Base-by-base conservation (phyloP, 1,284 basidiomycete genomes). In the Fereydounia khargensis region DNA sequence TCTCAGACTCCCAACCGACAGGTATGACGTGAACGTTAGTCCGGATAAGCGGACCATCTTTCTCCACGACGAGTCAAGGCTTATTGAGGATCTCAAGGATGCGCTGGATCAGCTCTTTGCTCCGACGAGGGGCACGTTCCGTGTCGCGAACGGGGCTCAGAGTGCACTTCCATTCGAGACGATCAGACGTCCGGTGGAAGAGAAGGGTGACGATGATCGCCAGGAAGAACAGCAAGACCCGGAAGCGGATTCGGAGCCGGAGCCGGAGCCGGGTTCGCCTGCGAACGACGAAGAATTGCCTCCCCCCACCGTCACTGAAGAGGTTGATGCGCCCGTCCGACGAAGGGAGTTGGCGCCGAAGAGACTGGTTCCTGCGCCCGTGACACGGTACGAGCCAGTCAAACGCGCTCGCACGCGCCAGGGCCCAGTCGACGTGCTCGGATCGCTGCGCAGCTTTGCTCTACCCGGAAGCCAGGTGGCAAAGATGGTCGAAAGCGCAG, bases 31-130 rank as follows among this genome's bases (percentile, higher is more conserved):
- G 73, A 99, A 98, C 66, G 88, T 98, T 53, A 91, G 86, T 61
- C 94, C 95, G 0, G 95, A 98, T 78, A 99, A 98, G 74, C 83
- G 95, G 5, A 95, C 90, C 0, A 87, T 99, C 27, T 86, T 96
- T 43, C 75, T 98, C 9, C 91, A 97, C 70, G 86, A 86, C 73
- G 95, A 99, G 74, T 81, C 81, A 4, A 87, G 87, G 49, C 77
- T 99, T 6, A 81, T 97, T 1, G 80, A 85, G 18, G 51, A 40
- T 33, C 37, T 50, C 30, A 59, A 86, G 82, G 64, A 73, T 4
- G 80, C 81, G 1, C 78, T 90, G 4, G 87, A 89, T 55, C 74
- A 79, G 7, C 70, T 81, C 6, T 90, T 86, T 66, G 81, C 84
- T 2, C 81, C 85, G 0, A 80, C 83, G 2, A 78, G 86, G n/a